Evolutionary conservation across 805 yeast species (phyloP), one percentile per base, ranked within the genome.

Genomic region (Metschnikowia lochheadii): DNA sequence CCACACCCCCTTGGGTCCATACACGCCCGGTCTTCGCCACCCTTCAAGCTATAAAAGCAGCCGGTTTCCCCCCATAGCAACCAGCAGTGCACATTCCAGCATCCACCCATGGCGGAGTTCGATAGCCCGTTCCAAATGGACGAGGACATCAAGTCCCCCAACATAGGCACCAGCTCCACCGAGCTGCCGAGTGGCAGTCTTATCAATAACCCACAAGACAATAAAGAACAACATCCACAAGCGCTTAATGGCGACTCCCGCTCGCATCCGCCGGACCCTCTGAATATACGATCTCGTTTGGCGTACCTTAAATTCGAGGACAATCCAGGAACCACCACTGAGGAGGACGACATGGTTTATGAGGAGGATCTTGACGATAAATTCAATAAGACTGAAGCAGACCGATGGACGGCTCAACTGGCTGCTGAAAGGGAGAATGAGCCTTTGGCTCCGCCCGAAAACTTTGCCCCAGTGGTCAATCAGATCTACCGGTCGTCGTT

Each of bases 401-500:
- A 52, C 32, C 56, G 52, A 38, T 48, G 58, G 36, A 44, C 58
- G 17, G 62, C 61, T 21, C 13, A 21, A 17, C 7, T 21, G 10
- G 26, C 40, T 3, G 35, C 7, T 15, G 20, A 20, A 20, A 18
- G 18, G 33, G 39, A 10, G 18, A 18, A 26, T 31, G 56, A 58
- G 46, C 68, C 69, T 2, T 49, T 75, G 35, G 69, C 79, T 5
- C 85, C 96, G 13, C 99, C 99, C 2, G 97, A 94, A 64, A 94
- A 94, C 70, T 94, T 94, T 67, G 81, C 96, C 6, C 82, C 86
- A 44, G 96, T 94, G 2, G 82, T 85, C 48, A 65, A 69, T 48
- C 75, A 79, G 43, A 86, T 94, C 3, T 94, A 89, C 67, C 75
- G 99, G 49, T 83, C 92, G 38, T 87, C 96, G 41, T 92, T 92